Conservation (phyloP, 2,329 filamentous ascomycete genomes). For the Calonectria henricotiae region DNA sequence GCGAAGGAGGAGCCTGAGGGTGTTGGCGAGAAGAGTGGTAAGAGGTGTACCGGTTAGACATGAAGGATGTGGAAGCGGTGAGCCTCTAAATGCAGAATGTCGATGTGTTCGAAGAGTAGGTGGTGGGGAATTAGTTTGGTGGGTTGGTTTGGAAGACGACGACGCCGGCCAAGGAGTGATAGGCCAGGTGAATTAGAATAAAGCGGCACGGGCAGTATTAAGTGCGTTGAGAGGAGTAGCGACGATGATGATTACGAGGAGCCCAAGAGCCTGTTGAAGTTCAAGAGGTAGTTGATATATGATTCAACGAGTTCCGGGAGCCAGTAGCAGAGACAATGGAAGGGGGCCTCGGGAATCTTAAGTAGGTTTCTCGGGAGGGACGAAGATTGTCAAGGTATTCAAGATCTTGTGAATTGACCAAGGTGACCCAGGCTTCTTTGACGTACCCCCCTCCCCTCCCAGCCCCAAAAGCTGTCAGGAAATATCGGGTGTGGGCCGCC, state of each 20-base stretch:
- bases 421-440: constrained; percentile 43
- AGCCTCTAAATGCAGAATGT: constrained; percentile 48
- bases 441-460: constrained; percentile 48
- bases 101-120: constrained; percentile 12
- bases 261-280: constrained; percentile 38
- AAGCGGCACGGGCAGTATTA: constrained; percentile 36
- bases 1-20: constrained; percentile 80
- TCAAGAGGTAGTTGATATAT: constrained; percentile 41
- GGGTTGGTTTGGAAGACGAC: constrained; percentile 30
- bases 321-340: constrained; percentile 45
- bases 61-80: constrained; percentile 52
- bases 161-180: constrained; percentile 28
- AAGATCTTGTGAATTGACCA: constrained; percentile 51
- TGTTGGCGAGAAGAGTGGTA: constrained; percentile 63
- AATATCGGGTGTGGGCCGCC: constrained; percentile 46
- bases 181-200: constrained; percentile 38
- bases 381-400: constrained; percentile 53
- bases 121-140: constrained; percentile 40
- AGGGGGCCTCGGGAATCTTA: constrained; percentile 52
- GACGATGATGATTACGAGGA: constrained; percentile 31
- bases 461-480: constrained; percentile 52
- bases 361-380: constrained; percentile 52
- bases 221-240: constrained; percentile 23
- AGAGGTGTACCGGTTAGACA: constrained; percentile 52
- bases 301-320: constrained; percentile 43